A percentile compares a stretch with the other conserved stretches of the same genome.
Evolutionary conservation across 1,139 yeast species (phyloP).

Genomic region (Diutina siamensis): DNA sequence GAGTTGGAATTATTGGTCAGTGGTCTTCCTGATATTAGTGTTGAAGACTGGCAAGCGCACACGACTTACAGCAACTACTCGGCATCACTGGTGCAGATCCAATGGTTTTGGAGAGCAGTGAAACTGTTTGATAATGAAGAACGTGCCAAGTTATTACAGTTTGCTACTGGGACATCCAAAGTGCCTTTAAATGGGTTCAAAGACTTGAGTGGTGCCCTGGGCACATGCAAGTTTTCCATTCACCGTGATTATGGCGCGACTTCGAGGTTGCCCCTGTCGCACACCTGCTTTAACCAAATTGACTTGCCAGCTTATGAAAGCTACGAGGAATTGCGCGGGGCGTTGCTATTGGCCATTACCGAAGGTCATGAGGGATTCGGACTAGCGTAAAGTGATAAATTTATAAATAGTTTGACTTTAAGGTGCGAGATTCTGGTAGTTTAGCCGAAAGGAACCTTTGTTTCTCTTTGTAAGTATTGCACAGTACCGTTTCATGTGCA

Average conservation of each 20-base stretch:
- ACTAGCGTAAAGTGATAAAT: constrained; percentile 53
- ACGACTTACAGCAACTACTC: constrained; percentile 77
- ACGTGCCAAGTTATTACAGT: constrained; percentile 85
- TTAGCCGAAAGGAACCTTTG: no score
- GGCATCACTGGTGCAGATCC: constrained; percentile 76
- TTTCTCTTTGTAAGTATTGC: no score
- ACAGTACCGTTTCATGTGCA: no score
- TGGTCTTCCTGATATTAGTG: constrained; percentile 93
- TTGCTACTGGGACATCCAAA: constrained; percentile 95
- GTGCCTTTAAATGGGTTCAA: constrained; percentile 94
- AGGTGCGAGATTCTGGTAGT: no score
- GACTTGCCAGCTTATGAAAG: constrained; percentile 89
- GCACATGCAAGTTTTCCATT: constrained; percentile 76
- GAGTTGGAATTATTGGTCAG: constrained; percentile 87
- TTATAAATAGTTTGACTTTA: no score
- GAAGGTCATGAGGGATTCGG: constrained; percentile 98
- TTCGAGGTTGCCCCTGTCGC: constrained; percentile 88
- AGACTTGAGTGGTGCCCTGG: constrained; percentile 81
- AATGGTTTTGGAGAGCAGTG: constrained; percentile 98
- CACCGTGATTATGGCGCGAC: constrained; percentile 82
- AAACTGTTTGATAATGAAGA: constrained; percentile 91
- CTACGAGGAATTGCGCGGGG: constrained; percentile 74
- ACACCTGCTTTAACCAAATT: constrained; percentile 92
- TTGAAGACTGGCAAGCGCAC: constrained; percentile 89
- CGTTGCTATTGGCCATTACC: constrained; percentile 73